Conservation (phyloP, 768 basidiomycete species). For the Lactarius akahatsu region DNA sequence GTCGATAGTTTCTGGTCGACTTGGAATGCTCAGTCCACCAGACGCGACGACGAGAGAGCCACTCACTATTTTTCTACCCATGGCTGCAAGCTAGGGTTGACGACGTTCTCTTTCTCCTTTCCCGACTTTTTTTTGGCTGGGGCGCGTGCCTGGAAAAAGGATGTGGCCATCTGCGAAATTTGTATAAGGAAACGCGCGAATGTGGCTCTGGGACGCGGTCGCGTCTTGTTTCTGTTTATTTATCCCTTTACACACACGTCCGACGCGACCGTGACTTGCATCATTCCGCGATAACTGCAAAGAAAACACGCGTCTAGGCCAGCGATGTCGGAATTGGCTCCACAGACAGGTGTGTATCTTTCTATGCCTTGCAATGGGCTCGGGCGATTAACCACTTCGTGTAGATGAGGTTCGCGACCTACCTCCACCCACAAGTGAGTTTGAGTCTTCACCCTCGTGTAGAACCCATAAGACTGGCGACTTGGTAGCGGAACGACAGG, state of each 20-base stretch:
- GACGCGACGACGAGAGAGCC: not conserved
- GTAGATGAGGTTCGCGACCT: slow-evolving; percentile 10
- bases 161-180: slow-evolving; percentile 44
- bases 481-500: slow-evolving; percentile 39
- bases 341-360: slow-evolving; percentile 10
- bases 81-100: slow-evolving; percentile 69
- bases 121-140: slow-evolving; percentile 27
- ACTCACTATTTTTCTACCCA: slow-evolving; percentile 99
- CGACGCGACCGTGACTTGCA: slow-evolving; percentile 3
- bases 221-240: slow-evolving; percentile 14
- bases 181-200: slow-evolving; percentile 24
- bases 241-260: slow-evolving; percentile 18
- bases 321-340: slow-evolving; percentile 9
- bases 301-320: slow-evolving; percentile 9
- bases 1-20: slow-evolving; percentile 96
- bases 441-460: not conserved
- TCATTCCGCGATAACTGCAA: slow-evolving; percentile 4
- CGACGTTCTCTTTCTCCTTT: slow-evolving; percentile 36
- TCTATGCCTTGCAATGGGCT: not conserved
- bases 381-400: not conserved
- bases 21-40: slow-evolving; percentile 35
- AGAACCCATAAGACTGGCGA: slow-evolving; percentile 23
- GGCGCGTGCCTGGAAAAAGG: slow-evolving; percentile 54
- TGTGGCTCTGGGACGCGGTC: not conserved
- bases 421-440: slow-evolving; percentile 16